Percentiles rank a stretch among this genome's conserved stretches.
Evolutionary conservation across 257 asterid genomes (phyloP).

Genomic region (Cruciata laevipes): DNA sequence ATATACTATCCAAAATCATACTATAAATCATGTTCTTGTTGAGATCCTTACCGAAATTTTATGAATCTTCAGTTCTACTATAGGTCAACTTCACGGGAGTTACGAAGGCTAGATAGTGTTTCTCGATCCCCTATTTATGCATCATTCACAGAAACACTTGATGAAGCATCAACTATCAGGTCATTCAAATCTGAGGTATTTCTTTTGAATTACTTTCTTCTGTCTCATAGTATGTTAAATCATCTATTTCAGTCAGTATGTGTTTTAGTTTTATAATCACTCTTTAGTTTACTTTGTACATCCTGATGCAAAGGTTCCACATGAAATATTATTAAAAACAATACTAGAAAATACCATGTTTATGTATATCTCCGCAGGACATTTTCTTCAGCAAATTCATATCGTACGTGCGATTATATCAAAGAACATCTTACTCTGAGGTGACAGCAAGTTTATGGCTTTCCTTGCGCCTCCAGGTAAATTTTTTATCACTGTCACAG

Average conservation of each 20-base stretch:
- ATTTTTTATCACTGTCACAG: no score
- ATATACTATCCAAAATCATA: neutral
- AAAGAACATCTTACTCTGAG: slow-evolving; percentile 87
- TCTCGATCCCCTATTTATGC: slow-evolving; percentile 96
- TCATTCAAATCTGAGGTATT: slow-evolving; percentile 72
- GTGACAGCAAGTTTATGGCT: slow-evolving; percentile 91
- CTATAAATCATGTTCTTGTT: no score
- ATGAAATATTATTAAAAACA: neutral
- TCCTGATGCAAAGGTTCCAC: neutral
- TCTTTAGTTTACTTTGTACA: neutral
- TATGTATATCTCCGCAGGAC: slow-evolving; percentile 36
- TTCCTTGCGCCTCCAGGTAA: slow-evolving; percentile 94
- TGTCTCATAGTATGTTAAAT: neutral
- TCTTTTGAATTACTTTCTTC: neutral
- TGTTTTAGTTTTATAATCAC: neutral
- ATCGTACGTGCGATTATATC: slow-evolving; percentile 59
- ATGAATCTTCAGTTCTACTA: slow-evolving; percentile 71
- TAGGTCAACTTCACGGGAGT: slow-evolving; percentile 92
- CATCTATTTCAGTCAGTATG: neutral
- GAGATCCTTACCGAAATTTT: slow-evolving; percentile 13
- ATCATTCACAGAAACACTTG: slow-evolving; percentile 87
- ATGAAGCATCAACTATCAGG: slow-evolving; percentile 88
- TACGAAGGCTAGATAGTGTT: slow-evolving; percentile 93
- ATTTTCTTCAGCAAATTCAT: slow-evolving; percentile 56
- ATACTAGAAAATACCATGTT: neutral